Conservation (phyloP, 2,329 filamentous ascomycete genomes). For the Fusarium floridanum region DNA sequence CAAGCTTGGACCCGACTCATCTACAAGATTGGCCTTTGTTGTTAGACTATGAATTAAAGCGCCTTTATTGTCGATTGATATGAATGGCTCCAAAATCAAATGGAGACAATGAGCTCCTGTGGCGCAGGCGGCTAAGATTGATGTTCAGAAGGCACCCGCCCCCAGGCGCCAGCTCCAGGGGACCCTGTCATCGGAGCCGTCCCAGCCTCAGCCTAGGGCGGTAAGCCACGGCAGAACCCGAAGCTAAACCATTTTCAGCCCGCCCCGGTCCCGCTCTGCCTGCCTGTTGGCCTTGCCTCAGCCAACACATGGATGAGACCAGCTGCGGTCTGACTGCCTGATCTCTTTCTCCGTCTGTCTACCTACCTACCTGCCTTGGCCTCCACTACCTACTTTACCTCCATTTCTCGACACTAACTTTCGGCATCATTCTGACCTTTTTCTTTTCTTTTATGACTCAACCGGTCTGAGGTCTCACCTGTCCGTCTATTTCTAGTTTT, state of each 20-base stretch:
- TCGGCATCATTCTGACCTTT: conserved; percentile 12
- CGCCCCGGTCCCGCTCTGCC: conserved; percentile 32
- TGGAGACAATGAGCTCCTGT: background rate
- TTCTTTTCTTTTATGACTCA: conserved; percentile 37
- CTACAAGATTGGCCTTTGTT: background rate
- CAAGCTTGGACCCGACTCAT: background rate
- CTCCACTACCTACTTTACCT: background rate
- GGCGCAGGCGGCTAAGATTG: conserved; percentile 10
- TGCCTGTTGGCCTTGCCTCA: conserved; percentile 42
- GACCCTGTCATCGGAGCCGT: conserved; percentile 25
- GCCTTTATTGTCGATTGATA: background rate
- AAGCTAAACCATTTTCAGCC: conserved; percentile 33
- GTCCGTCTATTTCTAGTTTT: conserved; percentile 19
- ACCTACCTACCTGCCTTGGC: background rate
- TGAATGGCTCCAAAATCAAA: background rate
- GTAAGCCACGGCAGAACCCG: conserved; percentile 41
- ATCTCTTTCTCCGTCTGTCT: conserved; percentile 33
- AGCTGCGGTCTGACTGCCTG: conserved; percentile 49
- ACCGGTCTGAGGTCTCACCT: conserved; percentile 29
- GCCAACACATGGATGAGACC: conserved; percentile 40
- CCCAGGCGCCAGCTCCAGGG: conserved; percentile 5
- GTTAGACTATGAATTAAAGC: background rate
- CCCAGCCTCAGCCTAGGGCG: conserved; percentile 37
- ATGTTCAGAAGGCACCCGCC: background rate
- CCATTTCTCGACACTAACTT: conserved; percentile 21